Evolutionary conservation across 2,329 filamentous ascomycete species (phyloP).

Genomic region (Pestalotiopsis sp.): DNA sequence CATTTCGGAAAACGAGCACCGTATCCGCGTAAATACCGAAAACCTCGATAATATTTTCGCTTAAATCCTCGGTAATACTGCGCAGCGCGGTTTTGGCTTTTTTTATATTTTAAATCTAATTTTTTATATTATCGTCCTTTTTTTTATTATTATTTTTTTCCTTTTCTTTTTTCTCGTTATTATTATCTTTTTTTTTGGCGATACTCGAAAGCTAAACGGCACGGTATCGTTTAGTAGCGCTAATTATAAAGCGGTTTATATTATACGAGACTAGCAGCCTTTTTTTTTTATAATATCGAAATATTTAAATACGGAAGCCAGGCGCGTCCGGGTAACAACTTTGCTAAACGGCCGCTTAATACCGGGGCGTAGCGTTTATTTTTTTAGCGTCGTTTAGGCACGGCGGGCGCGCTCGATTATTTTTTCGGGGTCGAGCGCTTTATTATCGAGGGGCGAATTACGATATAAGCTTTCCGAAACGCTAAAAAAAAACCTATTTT

Average conservation of each 20-base stretch:
- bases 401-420: not conserved
- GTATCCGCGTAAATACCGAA: not conserved
- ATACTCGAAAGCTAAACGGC: not conserved
- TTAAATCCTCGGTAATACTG: not conserved
- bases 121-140: not conserved
- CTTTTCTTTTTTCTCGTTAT: not conserved
- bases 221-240: not conserved
- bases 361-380: not conserved
- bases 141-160: not conserved
- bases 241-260: not conserved
- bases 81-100: not conserved
- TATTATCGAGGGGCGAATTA: not conserved
- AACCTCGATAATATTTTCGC: not conserved
- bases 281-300: not conserved
- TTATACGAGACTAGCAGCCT: not conserved
- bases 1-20: not conserved
- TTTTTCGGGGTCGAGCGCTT: not conserved
- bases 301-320: not conserved
- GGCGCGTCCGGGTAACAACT: not conserved
- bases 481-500: not conserved
- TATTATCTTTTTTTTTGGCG: not conserved
- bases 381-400: not conserved
- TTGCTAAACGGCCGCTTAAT: not conserved
- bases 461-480: not conserved
- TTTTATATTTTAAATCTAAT: not conserved